Evolutionary conservation across 116 monocot genomes (phyloP), one percentile per base, ranked within the genome.

Genomic region (Papilionanthe hybrid): DNA sequence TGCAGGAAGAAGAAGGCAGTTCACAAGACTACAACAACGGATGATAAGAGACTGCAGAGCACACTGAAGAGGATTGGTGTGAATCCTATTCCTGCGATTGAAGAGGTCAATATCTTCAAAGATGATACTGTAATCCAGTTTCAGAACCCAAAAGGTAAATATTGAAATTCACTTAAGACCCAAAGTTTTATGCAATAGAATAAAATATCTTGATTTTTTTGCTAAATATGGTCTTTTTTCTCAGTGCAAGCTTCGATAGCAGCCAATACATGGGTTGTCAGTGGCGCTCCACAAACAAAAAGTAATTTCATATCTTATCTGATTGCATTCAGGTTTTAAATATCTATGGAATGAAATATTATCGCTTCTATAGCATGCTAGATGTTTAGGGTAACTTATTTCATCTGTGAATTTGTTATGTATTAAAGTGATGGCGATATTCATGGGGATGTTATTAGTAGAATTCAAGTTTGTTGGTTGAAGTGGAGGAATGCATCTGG

Each of bases 81-180:
- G 1, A 96, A 96, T 82, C 72, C 85, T 23, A 96, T 96, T 23
- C 96, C 96, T 86, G 92, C 91, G 18, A 93, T 96, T 9, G 96
- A 96, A 86, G 96, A 96, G 85, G 96, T 96, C 45, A 96, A 96
- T 80, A 93, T 96, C 80, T 96, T 96, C 72, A 93, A 96, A 81
- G 96, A 96, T 84, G 96, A 96, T 83, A 9, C 83, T 17, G 96
- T 96, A 1, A 96, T 96, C 23, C 96, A 96, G 66, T 96, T 96
- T 83, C 53, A 72, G 77, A 93, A 96, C 47, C 96, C 96, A 5
- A 96, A 93, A 90, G 96, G 96, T 93, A 78, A 75, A 20, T 44
- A 25, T 7, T 41, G 25, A 55, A 43, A 10, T 42, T 75, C 45
- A 25, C 23, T 27, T 73, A 10, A 5, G 44, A 45, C 45, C 10